Base-by-base conservation (phyloP, 768 basidiomycete genomes). In the Sporobolomyces roseus region DNA sequence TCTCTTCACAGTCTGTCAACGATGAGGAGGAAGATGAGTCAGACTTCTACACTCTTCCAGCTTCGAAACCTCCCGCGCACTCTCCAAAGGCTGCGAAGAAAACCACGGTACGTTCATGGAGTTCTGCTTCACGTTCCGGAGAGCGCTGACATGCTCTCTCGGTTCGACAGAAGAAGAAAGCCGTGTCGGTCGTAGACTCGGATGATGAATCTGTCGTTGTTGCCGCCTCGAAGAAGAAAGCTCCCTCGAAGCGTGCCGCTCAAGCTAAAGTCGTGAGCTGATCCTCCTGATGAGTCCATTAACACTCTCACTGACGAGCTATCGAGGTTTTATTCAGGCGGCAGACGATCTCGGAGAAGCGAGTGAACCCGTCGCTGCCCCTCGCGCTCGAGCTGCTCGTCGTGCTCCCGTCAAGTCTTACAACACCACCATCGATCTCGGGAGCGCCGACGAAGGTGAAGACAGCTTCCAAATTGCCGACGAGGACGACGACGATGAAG, bases 1-100 rank as follows among this genome's bases (percentile, higher is more conserved):
- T 13, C 27, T 16, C 32, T 29, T 1, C 25, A 14, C 4, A 63
- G 62, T 21, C 43, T 30, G 29, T 27, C n/a, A n/a, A n/a, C 25
- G 56, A 58, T 9, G 63, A 56, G 30, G 64, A 59, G 1, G 69
- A 70, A 3, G 68, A 65, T 29, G 69, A 66, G 14, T 17, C 43
- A n/a, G 69, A 70, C 51, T 2, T 70, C 25, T 70, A 62, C 50
- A 54, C 54, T 16, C 29, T 65, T 6, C 69, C 69, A 16, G 32
- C 41, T 9, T 58, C 60, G 59, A 67, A 68, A 65, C 59, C 71
- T 2, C 16, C 65, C n/a, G 51, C 65, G 8, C 63, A 38, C 33
- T 65, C 64, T 30, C 68, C 63, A 10, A 65, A 65, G 43, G 66
- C 35, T 21, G 32, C 64, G 12, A 63, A 63, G 62, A 63, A 63